These are phyloP conservation scores for Kalaharituber pfeilii DNA, from an alignment of 2,329 filamentous ascomycete species.

Conservation along the genomic window DNA sequence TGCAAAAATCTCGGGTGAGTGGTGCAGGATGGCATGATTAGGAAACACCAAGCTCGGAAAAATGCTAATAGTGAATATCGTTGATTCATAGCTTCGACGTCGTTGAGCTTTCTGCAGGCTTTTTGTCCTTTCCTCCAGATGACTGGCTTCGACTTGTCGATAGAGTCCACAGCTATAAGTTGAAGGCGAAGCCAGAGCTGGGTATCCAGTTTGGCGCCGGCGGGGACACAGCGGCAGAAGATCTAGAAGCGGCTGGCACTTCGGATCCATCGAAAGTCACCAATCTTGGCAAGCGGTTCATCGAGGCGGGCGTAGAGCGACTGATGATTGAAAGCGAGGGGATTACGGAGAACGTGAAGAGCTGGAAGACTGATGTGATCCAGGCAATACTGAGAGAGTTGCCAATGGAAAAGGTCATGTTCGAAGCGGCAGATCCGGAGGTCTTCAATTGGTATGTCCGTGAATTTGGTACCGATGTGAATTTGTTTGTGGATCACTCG, in stretches of 20 bases:
- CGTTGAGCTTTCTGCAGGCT: slow-evolving; percentile 37
- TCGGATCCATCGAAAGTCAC: slow-evolving; percentile 35
- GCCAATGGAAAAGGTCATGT: slow-evolving; percentile 38
- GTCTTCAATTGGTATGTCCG: slow-evolving; percentile 41
- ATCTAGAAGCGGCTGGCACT: slow-evolving; percentile 33
- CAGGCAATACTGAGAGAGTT: slow-evolving; percentile 36
- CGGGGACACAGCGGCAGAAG: slow-evolving; percentile 25
- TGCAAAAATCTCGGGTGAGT: slow-evolving; percentile 35
- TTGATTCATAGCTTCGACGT: slow-evolving; percentile 36
- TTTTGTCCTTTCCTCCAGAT: slow-evolving; percentile 37
- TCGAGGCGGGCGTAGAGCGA: slow-evolving; percentile 36
- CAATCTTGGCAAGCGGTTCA: slow-evolving; percentile 34
- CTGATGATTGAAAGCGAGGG: slow-evolving; percentile 45
- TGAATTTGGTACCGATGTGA: slow-evolving; percentile 40
- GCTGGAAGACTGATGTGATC: slow-evolving; percentile 40
- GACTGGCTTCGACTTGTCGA: slow-evolving; percentile 38
- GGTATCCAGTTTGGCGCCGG: slow-evolving; percentile 42
- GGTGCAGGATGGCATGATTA: neutral
- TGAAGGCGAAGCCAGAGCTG: slow-evolving; percentile 38
- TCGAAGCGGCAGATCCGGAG: slow-evolving; percentile 39
- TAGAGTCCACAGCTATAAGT: slow-evolving; percentile 31
- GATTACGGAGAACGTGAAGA: slow-evolving; percentile 39
- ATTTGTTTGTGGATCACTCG: slow-evolving; percentile 40
- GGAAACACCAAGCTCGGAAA: neutral
- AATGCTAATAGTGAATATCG: too few relatives aligned